phyloP scores from a whole-genome alignment of 257 asterid genomes.

The Nicotiana tabacum region DNA sequence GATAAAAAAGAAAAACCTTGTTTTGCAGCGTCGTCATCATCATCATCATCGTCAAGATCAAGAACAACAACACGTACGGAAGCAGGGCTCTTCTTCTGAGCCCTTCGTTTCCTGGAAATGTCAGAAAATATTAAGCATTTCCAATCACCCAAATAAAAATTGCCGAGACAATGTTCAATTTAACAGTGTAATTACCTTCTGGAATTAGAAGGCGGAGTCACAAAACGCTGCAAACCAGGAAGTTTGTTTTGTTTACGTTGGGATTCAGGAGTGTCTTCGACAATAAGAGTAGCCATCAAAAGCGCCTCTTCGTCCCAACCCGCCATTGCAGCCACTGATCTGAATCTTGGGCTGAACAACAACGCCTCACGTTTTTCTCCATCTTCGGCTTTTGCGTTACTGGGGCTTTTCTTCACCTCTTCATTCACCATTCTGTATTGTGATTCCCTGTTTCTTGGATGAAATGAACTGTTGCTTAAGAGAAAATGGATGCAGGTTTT shows the following conservation, averaged over 20 bases:
- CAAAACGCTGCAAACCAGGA: conserved; percentile 27
- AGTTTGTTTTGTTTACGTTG: conserved; percentile 49
- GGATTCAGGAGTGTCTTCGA: conserved; percentile 89
- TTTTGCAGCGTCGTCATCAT: not conserved
- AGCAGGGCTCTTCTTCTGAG: conserved; percentile 38
- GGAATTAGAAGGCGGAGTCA: conserved; percentile 71
- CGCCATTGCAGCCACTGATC: conserved; percentile 86
- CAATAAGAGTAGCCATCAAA: conserved; percentile 54
- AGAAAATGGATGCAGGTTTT: not conserved
- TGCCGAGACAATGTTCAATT: not conserved
- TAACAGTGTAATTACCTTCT: conserved; percentile 41
- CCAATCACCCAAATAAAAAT: not conserved
- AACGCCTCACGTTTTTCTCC: conserved; percentile 25
- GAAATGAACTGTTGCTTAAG: not conserved
- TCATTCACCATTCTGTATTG: conserved; percentile 13
- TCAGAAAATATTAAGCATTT: not conserved
- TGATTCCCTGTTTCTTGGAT: conserved; percentile 8
- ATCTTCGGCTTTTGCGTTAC: conserved; percentile 22
- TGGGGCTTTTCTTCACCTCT: conserved; percentile 28
- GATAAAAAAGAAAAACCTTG: not conserved
- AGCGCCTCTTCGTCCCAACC: conserved; percentile 99
- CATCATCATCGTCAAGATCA: conserved; percentile 42
- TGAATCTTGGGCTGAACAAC: conserved; percentile 75
- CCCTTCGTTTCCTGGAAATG: conserved; percentile 53
- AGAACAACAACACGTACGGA: conserved; percentile 42